phyloP scores from a whole-genome alignment of 1,284 basidiomycete genomes.

The Fomitopsis pinicola region DNA sequence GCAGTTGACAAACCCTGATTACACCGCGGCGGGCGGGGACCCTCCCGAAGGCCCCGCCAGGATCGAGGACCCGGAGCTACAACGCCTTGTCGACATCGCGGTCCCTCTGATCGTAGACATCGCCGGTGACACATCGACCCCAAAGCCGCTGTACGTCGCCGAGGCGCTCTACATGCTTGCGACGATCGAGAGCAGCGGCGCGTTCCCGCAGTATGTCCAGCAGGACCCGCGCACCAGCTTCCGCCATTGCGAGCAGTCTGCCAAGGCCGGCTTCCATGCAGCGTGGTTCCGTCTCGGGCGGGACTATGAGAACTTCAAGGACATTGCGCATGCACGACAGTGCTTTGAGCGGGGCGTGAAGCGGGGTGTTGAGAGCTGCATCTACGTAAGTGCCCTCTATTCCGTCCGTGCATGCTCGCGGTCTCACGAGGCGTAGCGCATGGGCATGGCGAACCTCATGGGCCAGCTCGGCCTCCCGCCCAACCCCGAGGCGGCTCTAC shows the following conservation, averaged over 20 bases:
- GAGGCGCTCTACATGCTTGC: conserved; percentile 79
- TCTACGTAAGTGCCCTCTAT: conserved; percentile 14
- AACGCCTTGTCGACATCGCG: conserved; percentile 61
- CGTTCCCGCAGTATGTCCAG: conserved; percentile 54
- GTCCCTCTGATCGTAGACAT: conserved; percentile 59
- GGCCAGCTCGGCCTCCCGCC: conserved; percentile 74
- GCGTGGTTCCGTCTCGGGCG: conserved; percentile 90
- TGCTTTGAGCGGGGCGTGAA: conserved; percentile 22
- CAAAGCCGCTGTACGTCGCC: conserved; percentile 48
- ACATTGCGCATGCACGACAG: conserved; percentile 35
- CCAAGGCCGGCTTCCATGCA: conserved; percentile 63
- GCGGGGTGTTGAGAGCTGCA: conserved; percentile 20
- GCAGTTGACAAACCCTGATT: conserved; percentile 35
- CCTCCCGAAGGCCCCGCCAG: conserved; percentile 41
- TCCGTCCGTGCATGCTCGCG: not conserved
- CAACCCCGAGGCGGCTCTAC: conserved; percentile 57
- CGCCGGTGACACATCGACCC: conserved; percentile 29
- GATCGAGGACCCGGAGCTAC: conserved; percentile 61
- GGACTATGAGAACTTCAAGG: conserved; percentile 88
- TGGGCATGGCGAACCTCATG: conserved; percentile 89
- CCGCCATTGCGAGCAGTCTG: conserved; percentile 81
- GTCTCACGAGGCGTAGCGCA: conserved; percentile 46
- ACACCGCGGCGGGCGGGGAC: conserved; percentile 28
- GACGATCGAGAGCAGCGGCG: conserved; percentile 65
- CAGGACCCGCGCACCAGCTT: conserved; percentile 81